These are phyloP conservation scores for Phaseolus lunatus DNA, from an alignment of 306 rosid species.

Conservation along the genomic window DNA sequence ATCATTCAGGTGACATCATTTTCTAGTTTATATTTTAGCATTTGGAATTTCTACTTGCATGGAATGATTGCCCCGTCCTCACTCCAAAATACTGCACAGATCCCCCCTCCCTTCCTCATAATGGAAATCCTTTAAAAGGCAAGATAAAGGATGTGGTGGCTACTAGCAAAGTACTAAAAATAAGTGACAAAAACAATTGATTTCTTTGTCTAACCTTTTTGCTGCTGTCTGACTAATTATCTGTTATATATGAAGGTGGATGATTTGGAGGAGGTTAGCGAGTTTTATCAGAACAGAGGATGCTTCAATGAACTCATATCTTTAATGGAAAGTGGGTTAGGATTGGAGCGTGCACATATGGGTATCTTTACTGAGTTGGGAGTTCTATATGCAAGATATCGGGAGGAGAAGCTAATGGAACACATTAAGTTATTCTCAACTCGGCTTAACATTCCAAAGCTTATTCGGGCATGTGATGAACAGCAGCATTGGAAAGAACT, in stretches of 20 bases:
- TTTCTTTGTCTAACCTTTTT: conserved; percentile 42
- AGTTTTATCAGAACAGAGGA: conserved; percentile 93
- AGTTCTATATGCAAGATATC: conserved; percentile 95
- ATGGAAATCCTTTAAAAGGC: conserved; percentile 20
- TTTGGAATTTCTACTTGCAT: conserved; percentile 29
- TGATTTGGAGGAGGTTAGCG: conserved; percentile 97
- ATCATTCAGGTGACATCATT: conserved; percentile 70
- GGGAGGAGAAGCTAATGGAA: conserved; percentile 93
- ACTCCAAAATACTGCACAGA: background rate
- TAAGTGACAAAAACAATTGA: conserved; percentile 21
- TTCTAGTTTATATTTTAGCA: conserved; percentile 18
- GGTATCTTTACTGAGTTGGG: conserved; percentile 98
- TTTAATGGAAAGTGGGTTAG: conserved; percentile 95
- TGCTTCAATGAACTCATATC: conserved; percentile 95
- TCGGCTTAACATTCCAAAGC: conserved; percentile 93
- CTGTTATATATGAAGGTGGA: conserved; percentile 65
- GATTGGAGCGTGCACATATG: conserved; percentile 96
- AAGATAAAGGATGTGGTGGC: conserved; percentile 12
- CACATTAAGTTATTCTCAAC: conserved; percentile 91
- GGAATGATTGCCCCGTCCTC: conserved; percentile 14
- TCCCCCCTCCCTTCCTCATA: background rate
- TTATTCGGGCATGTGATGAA: conserved; percentile 97
- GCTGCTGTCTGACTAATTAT: conserved; percentile 30
- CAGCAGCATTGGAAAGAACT: conserved; percentile 98
- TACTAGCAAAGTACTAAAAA: conserved; percentile 31